Evolutionary conservation across 2,329 filamentous ascomycete species (phyloP), one percentile per base, ranked within the genome.

Genomic region (Septoria petroselini): DNA sequence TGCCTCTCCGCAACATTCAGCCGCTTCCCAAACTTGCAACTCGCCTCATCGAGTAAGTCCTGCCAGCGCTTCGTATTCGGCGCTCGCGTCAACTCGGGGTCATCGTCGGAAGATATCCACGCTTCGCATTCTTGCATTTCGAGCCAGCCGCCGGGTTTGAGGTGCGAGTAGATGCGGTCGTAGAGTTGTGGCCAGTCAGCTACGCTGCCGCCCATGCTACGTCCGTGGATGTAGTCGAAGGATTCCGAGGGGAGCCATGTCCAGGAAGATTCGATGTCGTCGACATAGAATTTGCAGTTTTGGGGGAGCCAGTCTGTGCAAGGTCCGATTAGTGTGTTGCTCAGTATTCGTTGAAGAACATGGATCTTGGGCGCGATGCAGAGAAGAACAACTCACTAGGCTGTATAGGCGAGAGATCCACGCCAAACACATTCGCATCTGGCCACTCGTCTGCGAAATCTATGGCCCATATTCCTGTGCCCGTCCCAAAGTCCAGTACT

Each of bases 111-210:
- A 18, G 48, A 53, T 31, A 58, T 48, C 44, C 50, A 56, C 37
- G 54, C 54, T 38, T 59, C 58, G 43, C 68, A 65, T 41, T 71
- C 70, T 39, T 67, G 67, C 23, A 68, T 59, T 56, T 72, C 70
- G 11, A 71, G 57, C 58, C 67, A 71, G 17, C 68, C 69, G 9
- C 69, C 64, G 4, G 64, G 63, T 43, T 59, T 57, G 12, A 65
- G 37, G 25, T 57, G 42, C 3, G 46, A 48, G 44, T 51, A 61
- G 4, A 58, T 53, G 27, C 56, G 53, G 19, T 49, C 21, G 48
- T 60, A 57, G 31, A 63, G 53, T n/a, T 40, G 45, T 11, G 58
- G 56, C 59, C 59, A 64, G 48, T 54, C 52, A 11, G 57, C 53
- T 31, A 64, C 50, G 25, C 40, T 54, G 33, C 63, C 60, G 19